Evolutionary conservation across 176 grass and related monocot genomes (phyloP), one percentile per base, ranked within the genome.

Genomic region (Musa itinerans): DNA sequence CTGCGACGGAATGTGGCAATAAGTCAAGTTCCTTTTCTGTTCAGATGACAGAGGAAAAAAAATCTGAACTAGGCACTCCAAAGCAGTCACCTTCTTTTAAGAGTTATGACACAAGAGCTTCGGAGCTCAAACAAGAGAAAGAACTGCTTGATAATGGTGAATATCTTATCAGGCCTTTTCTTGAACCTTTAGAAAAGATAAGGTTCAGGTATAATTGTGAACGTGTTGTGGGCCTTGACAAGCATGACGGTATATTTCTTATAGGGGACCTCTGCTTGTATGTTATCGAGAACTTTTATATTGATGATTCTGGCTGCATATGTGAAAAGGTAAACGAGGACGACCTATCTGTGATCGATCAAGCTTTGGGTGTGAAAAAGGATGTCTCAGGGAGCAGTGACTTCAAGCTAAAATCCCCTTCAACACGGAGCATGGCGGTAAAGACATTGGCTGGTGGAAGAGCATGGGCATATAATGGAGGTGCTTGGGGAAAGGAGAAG

Each of bases 201-300:
- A 91, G 86, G 78, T 85, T 87, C 65, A 93, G 81, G 50, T 98
- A 93, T 82, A 98, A 98, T 57, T 98, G 94, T 75, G 94, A 98
- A 77, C 85, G 94, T 66, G 94, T 98, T 80, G 80, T 86, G 29
- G 94, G 88, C 78, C 90, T 98, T 54, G 94, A 98, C 81, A 98
- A 98, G 78, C 90, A 86, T 0, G 94, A 98, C 54, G 94, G 94
- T 19, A 98, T 93, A 87, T 98, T 98, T 88, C 85, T 98, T 68
- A 98, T 98, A 4, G 94, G 94, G 51, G 94, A 98, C 34, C 77
- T 93, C 76, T 89, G 90, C 66, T 83, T 98, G 79, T 98, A 98
- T 81, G 93, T 98, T 73, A 98, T 98, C 23, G 94, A 98, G 79
- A 98, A 98, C 82, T 98, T 98, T 73, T 98, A 93, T 76, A 89